These are phyloP conservation scores for Lagerstroemia speciosa DNA, from an alignment of 345 rosid species.

Conservation along the genomic window DNA sequence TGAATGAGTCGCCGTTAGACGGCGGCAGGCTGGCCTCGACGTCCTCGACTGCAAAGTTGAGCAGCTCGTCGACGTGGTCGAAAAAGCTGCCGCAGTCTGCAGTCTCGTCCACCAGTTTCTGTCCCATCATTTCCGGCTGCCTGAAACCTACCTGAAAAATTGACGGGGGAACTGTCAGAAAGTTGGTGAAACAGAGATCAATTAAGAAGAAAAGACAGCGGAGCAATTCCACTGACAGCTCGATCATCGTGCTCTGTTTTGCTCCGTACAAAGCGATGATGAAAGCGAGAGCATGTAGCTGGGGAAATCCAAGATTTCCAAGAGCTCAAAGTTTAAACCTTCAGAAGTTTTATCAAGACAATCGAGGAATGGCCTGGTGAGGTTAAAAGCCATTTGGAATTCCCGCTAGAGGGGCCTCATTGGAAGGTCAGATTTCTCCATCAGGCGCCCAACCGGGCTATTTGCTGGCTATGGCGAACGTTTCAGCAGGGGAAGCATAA, in stretches of 20 bases:
- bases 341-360: no score
- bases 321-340: no score
- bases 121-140: constrained; percentile 42
- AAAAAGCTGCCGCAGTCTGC: constrained; percentile 90
- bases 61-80: constrained; percentile 84
- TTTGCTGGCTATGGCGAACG: no score
- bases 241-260: background rate
- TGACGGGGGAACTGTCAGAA: background rate
- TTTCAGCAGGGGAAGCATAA: background rate
- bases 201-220: background rate
- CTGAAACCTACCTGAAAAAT: constrained; percentile 19
- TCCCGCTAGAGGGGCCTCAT: no score
- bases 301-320: no score
- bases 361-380: no score
- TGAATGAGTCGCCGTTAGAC: constrained; percentile 32
- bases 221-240: no score
- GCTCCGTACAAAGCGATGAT: no score
- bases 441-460: no score
- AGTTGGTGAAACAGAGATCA: background rate
- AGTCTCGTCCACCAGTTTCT: constrained; percentile 54
- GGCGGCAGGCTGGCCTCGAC: constrained; percentile 34
- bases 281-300: no score
- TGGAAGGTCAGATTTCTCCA: no score
- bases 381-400: no score
- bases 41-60: constrained; percentile 73